Conservation (phyloP, 2,329 filamentous ascomycete species). For the Aspergillus versicolor region DNA sequence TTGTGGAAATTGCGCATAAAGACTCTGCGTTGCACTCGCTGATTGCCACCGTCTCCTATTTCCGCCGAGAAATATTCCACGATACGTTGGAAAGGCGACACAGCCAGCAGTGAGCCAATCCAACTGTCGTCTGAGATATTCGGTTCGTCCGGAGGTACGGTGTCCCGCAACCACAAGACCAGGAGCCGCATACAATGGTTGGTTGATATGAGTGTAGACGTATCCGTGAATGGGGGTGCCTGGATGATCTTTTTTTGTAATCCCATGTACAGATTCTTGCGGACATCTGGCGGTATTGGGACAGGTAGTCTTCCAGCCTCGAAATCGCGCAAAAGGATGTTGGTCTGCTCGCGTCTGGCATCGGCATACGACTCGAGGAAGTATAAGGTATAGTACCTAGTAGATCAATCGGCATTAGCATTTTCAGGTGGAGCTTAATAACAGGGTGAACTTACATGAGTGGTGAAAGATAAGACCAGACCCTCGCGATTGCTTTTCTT, state of each 20-base stretch:
- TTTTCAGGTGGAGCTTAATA: neutral
- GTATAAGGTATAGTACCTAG: constrained; percentile 43
- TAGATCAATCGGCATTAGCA: constrained; percentile 4
- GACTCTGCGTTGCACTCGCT: constrained; percentile 40
- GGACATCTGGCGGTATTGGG: constrained; percentile 34
- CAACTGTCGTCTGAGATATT: constrained; percentile 35
- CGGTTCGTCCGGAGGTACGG: constrained; percentile 35
- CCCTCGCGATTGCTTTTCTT: constrained; percentile 31
- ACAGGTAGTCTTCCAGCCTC: constrained; percentile 39
- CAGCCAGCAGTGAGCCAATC: constrained; percentile 42
- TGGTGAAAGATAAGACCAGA: constrained; percentile 42
- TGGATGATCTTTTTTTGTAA: constrained; percentile 39
- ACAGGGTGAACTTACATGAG: constrained; percentile 34
- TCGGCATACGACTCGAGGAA: constrained; percentile 42
- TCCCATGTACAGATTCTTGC: constrained; percentile 36
- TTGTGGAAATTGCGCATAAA: constrained; percentile 46
- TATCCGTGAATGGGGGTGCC: constrained; percentile 42
- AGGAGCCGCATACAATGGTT: constrained; percentile 44
- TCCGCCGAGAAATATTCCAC: constrained; percentile 46
- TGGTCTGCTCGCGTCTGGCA: constrained; percentile 38
- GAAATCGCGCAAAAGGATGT: constrained; percentile 37
- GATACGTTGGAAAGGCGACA: constrained; percentile 40
- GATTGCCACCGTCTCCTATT: constrained; percentile 42
- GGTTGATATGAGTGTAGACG: constrained; percentile 38
- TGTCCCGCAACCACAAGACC: constrained; percentile 39